Evolutionary conservation across 2,329 filamentous ascomycete genomes (phyloP).

Genomic region (Arthrobotrys sphaeroides): DNA sequence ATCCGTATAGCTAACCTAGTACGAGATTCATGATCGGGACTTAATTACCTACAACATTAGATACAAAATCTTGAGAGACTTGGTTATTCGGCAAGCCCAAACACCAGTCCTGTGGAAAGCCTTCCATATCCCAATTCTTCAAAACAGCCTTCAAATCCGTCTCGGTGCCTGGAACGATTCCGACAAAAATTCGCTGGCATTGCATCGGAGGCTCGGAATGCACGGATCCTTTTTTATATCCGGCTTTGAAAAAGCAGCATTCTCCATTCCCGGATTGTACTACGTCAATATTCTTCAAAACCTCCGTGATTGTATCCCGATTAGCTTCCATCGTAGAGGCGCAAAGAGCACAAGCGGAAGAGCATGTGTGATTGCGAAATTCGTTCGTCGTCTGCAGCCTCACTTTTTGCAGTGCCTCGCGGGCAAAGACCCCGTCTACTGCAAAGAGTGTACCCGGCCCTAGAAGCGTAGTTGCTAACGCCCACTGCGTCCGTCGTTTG

Average conservation of each 20-base stretch:
- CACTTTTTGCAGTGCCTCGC: conserved; percentile 58
- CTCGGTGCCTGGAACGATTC: conserved; percentile 60
- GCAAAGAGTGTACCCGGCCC: conserved; percentile 65
- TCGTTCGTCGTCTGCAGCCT: conserved; percentile 57
- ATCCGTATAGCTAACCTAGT: too few relatives aligned
- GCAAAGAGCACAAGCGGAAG: conserved; percentile 62
- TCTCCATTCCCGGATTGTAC: conserved; percentile 56
- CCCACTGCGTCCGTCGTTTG: conserved; percentile 62
- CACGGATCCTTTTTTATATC: conserved; percentile 62
- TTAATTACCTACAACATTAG: too few relatives aligned
- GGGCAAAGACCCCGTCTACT: conserved; percentile 59
- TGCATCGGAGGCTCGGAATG: conserved; percentile 62
- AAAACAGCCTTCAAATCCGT: conserved; percentile 59
- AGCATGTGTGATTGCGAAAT: conserved; percentile 62
- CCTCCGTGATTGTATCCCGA: conserved; percentile 59
- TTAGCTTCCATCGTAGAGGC: conserved; percentile 62
- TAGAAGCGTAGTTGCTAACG: conserved; percentile 65
- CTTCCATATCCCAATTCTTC: conserved; percentile 61
- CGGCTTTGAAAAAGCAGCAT: conserved; percentile 63
- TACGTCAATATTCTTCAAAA: neutral
- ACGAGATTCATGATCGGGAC: too few relatives aligned
- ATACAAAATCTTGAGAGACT: too few relatives aligned
- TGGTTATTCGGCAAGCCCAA: too few relatives aligned
- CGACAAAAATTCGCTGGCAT: conserved; percentile 60
- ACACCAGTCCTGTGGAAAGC: too few relatives aligned